Evolutionary conservation across 495 filamentous ascomycete genomes (phyloP), one percentile per base, ranked within the genome.

Genomic region (Penicillium fimorum): DNA sequence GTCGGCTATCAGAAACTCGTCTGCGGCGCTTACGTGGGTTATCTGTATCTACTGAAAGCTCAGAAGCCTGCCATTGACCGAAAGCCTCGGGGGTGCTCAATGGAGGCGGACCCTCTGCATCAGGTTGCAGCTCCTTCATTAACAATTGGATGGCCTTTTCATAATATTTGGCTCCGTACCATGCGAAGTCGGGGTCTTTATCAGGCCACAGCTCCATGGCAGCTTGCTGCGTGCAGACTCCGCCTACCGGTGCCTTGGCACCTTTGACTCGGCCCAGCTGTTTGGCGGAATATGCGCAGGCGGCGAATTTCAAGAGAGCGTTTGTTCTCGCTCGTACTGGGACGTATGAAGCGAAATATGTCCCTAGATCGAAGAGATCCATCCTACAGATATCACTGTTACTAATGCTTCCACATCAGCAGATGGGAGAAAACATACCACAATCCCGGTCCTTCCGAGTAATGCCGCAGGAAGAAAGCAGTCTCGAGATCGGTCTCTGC

Each of bases 111-210:
- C 71, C 67, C 43, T 70, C 66, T 11, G 64, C 54, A 43, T 79
- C 76, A 6, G 75, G 74, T 51, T 81, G 76, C 35, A 86, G 60
- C 52, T 83, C 78, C 61, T 82, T 81, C 72, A 83, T 79, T 24
- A 87, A 68, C 37, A 86, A 70, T n/a, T 80, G 81, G 35, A 87
- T 84, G 27, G 82, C 82, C 55, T 74, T 79, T 62, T 86, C 82
- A 70, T 86, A 87, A 62, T 84, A 84, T 56, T 84, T 81, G 13
- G 83, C 77, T 10, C 78, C 83, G 46, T 77, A 74, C 68, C 80
- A 84, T 35, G 64, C 69, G 76, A 83, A 85, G 53, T 84, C 79
- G 22, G 77, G 70, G 9, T 72, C 62, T 13, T 70, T 68, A 30
- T 78, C 76, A 6, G 79, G 75, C 73, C 73, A 84, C 6, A 70